Evolutionary conservation across 306 rosid genomes (phyloP), one percentile per base, ranked within the genome.

Genomic region (Comarum palustre): DNA sequence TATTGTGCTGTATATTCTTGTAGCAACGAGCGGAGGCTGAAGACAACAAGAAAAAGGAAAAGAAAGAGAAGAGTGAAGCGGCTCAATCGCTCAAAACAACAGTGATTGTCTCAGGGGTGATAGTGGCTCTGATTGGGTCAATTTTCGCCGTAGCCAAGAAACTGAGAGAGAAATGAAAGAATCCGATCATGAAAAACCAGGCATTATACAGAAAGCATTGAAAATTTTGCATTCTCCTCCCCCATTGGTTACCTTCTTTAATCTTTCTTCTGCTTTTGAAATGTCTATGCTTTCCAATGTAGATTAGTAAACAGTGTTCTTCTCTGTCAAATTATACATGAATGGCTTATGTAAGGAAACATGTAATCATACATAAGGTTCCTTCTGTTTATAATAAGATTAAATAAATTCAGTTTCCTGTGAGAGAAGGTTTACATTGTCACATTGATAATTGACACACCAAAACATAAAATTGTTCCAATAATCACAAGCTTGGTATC

Each of bases 131-230:
- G 73, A 84, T 75, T 2, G 93, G 89, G 61, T 89, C 79, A 1
- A 81, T 84, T 62, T 77, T 84, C 42, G 89, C 86, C 67, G 63
- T 90, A 31, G 59, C 88, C 79, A 86, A 87, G 81, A 90, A 88
- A 63, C 68, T 86, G 59, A 86, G 74, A 47, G 88, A 87, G 84
- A 89, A 85, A 82, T 86, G 74, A 75, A 52, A 11, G 41, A 62
- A 17, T n/a, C n/a, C 45, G 67, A 62, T 34, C 22, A 4, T 31
- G 50, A 29, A 51, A 29, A 17, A 11, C 59, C 27, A 4, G 46
- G 17, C 48, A 57, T 31, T 17, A 32, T 32, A 22, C 20, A 50
- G 59, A 50, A 62, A 34, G 27, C 79, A 68, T 15, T 39, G 74
- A 39, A 45, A 64, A 38, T 24, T 74, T 74, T 24, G 36, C 58